These are phyloP conservation scores for Mortierella sp. DNA, from an alignment of 371 early-diverging fungal species.

Conservation along the genomic window DNA sequence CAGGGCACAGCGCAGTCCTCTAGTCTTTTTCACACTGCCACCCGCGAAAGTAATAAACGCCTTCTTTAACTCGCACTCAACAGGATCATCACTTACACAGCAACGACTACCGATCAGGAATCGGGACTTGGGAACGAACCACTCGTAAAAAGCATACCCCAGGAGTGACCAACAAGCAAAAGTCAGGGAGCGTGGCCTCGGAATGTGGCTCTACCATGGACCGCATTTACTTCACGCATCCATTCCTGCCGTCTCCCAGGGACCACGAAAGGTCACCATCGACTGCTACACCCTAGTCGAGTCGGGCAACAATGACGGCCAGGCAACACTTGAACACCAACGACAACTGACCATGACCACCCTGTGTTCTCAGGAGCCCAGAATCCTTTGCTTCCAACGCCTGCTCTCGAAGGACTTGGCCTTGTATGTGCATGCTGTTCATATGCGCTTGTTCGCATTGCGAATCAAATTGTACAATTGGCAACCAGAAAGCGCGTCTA, in stretches of 20 bases:
- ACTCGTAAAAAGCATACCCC: not conserved
- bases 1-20: slow-evolving; percentile 10
- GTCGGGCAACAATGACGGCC: not conserved
- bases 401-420: slow-evolving; percentile 20
- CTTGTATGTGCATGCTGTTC: slow-evolving; percentile 9
- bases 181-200: not conserved
- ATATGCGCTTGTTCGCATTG: no score
- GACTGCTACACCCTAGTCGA: slow-evolving; percentile 18
- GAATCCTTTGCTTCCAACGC: slow-evolving; percentile 20
- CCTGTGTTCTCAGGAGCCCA: slow-evolving; percentile 19
- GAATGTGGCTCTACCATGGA: slow-evolving; percentile 31
- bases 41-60: no score
- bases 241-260: slow-evolving; percentile 5
- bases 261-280: slow-evolving; percentile 4
- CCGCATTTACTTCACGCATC: slow-evolving; percentile 20
- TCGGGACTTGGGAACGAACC: not conserved
- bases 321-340: slow-evolving; percentile 17
- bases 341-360: not conserved
- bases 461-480: not conserved
- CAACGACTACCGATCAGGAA: not conserved
- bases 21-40: not conserved
- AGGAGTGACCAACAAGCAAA: not conserved
- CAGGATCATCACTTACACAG: not conserved
- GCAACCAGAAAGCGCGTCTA: no score
- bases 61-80: not conserved